These are phyloP conservation scores for Primulina eburnea DNA, from an alignment of 257 asterid species.

Conservation along the genomic window DNA sequence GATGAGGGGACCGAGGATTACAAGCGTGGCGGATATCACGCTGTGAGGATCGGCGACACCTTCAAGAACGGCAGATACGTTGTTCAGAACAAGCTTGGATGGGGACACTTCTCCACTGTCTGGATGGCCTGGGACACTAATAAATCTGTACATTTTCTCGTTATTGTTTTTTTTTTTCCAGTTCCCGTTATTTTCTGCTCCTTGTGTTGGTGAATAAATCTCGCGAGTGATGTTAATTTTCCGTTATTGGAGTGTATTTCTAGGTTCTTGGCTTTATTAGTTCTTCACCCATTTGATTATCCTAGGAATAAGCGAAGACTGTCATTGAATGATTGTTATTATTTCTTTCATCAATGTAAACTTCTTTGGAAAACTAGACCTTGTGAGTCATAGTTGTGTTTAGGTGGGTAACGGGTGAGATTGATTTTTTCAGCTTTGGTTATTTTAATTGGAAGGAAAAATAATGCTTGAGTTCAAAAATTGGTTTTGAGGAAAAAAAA, in stretches of 20 bases:
- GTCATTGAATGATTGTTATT: constrained; percentile 2
- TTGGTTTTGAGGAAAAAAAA: no score
- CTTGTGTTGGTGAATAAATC: background rate
- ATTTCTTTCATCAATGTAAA: background rate
- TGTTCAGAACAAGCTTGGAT: constrained; percentile 93
- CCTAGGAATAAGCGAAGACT: background rate
- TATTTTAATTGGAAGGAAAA: no score
- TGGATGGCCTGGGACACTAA: constrained; percentile 98
- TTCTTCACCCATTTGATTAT: background rate
- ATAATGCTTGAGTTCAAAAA: no score
- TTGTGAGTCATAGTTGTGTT: background rate
- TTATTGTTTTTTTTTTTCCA: background rate
- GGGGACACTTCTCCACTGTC: constrained; percentile 99
- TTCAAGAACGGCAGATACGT: constrained; percentile 87
- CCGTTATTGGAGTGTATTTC: background rate
- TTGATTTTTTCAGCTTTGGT: background rate
- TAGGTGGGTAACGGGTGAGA: constrained; percentile 1
- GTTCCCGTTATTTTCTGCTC: background rate
- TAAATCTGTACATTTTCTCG: constrained; percentile 48
- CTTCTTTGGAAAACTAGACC: background rate
- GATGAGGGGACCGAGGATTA: constrained; percentile 98
- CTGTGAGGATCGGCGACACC: constrained; percentile 81
- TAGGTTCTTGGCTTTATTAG: background rate
- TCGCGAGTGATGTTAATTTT: background rate
- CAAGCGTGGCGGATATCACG: constrained; percentile 92